These are phyloP conservation scores for Cardamine chenopodiifolia DNA, from an alignment of 345 rosid genomes.

Conservation along the genomic window DNA sequence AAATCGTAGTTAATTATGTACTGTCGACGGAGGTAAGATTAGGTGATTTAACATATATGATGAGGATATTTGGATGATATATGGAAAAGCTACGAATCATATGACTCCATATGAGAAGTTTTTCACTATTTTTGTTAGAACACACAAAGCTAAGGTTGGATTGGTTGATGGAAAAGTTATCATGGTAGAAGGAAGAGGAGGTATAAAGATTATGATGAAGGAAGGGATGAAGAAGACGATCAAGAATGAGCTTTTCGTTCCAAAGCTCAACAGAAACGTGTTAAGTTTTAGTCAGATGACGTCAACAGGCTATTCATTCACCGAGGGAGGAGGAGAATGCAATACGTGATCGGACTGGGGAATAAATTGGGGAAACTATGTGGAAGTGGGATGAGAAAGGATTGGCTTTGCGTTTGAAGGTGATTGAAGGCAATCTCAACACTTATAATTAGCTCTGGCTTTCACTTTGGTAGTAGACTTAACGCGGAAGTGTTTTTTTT, in stretches of 20 bases:
- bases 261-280: slow-evolving; percentile 20
- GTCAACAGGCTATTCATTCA: background rate
- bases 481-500: too few relatives aligned
- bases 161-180: background rate
- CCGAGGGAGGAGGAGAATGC: background rate
- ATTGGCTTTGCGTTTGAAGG: background rate
- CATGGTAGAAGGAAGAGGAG: slow-evolving; percentile 20
- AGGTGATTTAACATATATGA: background rate
- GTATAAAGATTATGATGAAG: slow-evolving; percentile 7
- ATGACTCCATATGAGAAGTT: slow-evolving; percentile 26
- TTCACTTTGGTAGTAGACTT: background rate
- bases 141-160: slow-evolving; percentile 10
- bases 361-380: background rate
- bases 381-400: background rate
- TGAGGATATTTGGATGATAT: slow-evolving; percentile 28
- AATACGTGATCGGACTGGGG: background rate
- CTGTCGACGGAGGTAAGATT: background rate
- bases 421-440: background rate
- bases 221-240: slow-evolving; percentile 28
- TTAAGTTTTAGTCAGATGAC: slow-evolving; percentile 10
- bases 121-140: slow-evolving; percentile 12
- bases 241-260: slow-evolving; percentile 23
- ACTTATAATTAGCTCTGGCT: background rate
- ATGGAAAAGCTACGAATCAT: background rate
- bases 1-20: background rate